Evolutionary conservation across 2,329 filamentous ascomycete species (phyloP).

Genomic region (Colletotrichum neosansevieriae): DNA sequence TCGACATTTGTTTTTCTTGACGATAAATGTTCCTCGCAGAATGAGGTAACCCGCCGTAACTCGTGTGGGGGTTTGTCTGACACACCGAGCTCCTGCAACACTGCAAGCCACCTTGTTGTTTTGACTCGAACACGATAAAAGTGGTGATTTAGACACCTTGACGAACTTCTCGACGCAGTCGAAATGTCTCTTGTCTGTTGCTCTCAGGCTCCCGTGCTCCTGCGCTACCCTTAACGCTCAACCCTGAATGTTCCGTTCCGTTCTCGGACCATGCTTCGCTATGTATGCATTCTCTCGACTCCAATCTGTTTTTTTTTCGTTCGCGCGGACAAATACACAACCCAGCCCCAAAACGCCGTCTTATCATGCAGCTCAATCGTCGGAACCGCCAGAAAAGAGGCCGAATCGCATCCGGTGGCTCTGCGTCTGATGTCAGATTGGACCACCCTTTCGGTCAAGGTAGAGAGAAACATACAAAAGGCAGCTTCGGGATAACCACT

Average conservation of each 20-base stretch:
- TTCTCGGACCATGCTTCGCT: constrained; percentile 38
- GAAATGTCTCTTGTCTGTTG: constrained; percentile 12
- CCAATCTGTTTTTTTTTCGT: constrained; percentile 31
- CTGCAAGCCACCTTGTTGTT: constrained; percentile 18
- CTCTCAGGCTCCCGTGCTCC: constrained; percentile 13
- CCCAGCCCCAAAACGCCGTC: constrained; percentile 34
- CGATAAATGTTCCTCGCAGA: background rate
- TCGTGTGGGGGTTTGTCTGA: constrained; percentile 10
- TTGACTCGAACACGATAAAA: constrained; percentile 16
- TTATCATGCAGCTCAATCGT: constrained; percentile 58
- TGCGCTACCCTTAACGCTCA: constrained; percentile 22
- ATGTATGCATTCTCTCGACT: constrained; percentile 39
- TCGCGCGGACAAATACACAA: constrained; percentile 30
- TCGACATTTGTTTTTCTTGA: constrained; percentile 10
- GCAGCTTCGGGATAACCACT: constrained; percentile 96
- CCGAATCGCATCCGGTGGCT: constrained; percentile 84
- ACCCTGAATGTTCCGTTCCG: constrained; percentile 14
- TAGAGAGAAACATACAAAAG: constrained; percentile 76
- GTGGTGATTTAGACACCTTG: constrained; percentile 19
- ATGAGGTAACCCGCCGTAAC: background rate
- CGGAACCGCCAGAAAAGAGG: constrained; percentile 76
- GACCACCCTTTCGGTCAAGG: constrained; percentile 24
- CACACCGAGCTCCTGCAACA: background rate
- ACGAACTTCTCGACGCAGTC: constrained; percentile 21
- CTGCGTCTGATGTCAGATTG: constrained; percentile 57